Conservation (phyloP, 1,139 yeast species). For the Zygoascus meyerae region DNA sequence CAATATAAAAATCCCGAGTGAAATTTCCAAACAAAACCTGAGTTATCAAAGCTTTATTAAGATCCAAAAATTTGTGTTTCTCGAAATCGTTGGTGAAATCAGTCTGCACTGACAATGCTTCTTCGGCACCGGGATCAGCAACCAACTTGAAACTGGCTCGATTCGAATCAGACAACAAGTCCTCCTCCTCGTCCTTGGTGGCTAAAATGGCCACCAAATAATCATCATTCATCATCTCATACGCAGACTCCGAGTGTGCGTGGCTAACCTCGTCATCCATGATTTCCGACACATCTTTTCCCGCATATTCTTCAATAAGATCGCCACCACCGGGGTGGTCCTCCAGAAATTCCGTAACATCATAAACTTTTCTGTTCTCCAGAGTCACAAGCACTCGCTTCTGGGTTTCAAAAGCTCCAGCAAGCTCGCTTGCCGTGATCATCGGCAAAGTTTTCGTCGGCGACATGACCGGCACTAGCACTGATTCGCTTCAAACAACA, state of each 20-base stretch:
- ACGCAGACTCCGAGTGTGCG: slow-evolving; percentile 78
- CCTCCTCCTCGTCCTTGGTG: slow-evolving; percentile 54
- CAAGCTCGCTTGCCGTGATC: slow-evolving; percentile 23
- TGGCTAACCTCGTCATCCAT: slow-evolving; percentile 67
- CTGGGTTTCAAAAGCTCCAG: slow-evolving; percentile 13
- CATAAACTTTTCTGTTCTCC: slow-evolving; percentile 69
- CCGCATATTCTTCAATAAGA: slow-evolving; percentile 67
- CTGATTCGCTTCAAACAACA: background rate
- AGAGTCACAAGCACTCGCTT: slow-evolving; percentile 47
- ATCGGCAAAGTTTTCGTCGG: slow-evolving; percentile 17
- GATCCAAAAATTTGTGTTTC: slow-evolving; percentile 80
- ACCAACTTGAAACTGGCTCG: slow-evolving; percentile 23
- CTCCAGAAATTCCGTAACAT: slow-evolving; percentile 69
- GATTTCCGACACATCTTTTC: slow-evolving; percentile 74
- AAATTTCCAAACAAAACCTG: slow-evolving; percentile 74
- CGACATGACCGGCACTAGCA: background rate
- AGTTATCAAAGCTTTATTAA: slow-evolving; percentile 68
- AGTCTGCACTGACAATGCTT: slow-evolving; percentile 53
- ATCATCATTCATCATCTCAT: slow-evolving; percentile 80
- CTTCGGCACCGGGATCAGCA: slow-evolving; percentile 10
- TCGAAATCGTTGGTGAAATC: slow-evolving; percentile 65
- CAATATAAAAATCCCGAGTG: slow-evolving; percentile 82
- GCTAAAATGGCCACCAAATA: slow-evolving; percentile 58
- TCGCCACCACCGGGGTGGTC: slow-evolving; percentile 90
- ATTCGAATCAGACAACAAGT: slow-evolving; percentile 38